phyloP scores from a whole-genome alignment of 495 filamentous ascomycete species.

The Penicillium cataractarum region DNA sequence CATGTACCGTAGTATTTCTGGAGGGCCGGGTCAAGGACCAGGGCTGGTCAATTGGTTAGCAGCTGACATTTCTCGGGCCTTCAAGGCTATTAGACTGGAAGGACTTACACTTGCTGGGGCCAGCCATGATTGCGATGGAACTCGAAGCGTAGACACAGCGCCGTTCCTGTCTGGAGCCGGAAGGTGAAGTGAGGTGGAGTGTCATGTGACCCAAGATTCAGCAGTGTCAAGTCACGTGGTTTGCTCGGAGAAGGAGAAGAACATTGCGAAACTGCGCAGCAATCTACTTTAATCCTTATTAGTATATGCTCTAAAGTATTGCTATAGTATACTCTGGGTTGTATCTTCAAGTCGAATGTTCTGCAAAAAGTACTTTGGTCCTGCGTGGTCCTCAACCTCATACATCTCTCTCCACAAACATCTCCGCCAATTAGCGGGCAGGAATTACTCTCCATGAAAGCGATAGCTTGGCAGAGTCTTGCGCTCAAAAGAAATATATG shows the following conservation, averaged over 20 bases:
- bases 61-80: neutral
- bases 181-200: slow-evolving; percentile 15
- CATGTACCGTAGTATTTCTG: slow-evolving; percentile 72
- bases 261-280: neutral
- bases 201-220: slow-evolving; percentile 15
- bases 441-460: neutral
- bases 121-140: slow-evolving; percentile 46
- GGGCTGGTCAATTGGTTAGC: slow-evolving; percentile 38
- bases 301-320: no score
- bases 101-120: slow-evolving; percentile 52
- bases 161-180: slow-evolving; percentile 12
- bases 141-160: slow-evolving; percentile 21
- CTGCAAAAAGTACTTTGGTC: neutral
- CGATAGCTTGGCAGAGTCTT: neutral
- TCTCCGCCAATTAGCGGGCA: neutral
- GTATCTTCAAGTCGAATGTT: no score
- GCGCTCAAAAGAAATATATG: neutral
- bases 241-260: neutral
- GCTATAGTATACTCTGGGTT: no score
- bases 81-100: neutral
- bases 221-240: neutral
- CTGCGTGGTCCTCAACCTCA: neutral
- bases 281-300: no score
- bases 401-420: neutral
- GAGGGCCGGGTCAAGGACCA: slow-evolving; percentile 77